Evolutionary conservation across 169 alveolate genomes (phyloP).

Genomic region (Perkinsus chesapeaki): DNA sequence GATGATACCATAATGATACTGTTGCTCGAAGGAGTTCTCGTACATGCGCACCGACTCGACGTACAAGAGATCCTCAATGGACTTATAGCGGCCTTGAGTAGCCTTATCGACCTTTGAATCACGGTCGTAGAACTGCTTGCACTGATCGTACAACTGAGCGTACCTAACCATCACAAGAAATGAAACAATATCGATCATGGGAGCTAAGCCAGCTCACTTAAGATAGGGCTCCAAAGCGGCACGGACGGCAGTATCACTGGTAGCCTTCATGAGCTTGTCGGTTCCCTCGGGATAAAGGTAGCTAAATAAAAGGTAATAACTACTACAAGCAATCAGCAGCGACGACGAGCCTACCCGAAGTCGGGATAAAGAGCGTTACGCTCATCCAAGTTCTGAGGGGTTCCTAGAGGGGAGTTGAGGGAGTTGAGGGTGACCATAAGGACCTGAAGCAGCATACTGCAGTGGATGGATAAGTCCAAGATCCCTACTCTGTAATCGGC

Average conservation of each 20-base stretch:
- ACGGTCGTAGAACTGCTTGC: constrained; percentile 45
- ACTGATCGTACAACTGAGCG: constrained; percentile 65
- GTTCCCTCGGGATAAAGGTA: constrained; percentile 82
- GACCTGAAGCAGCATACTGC: constrained; percentile 43
- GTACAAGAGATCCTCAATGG: constrained; percentile 89
- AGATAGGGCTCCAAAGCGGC: constrained; percentile 79
- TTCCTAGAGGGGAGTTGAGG: constrained; percentile 22
- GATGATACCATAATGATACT: constrained; percentile 82
- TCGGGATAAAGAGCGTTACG: constrained; percentile 74
- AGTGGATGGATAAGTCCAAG: constrained; percentile 40
- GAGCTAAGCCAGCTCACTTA: constrained; percentile 51
- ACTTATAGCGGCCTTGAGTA: constrained; percentile 1
- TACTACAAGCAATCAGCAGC: neutral
- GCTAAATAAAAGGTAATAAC: neutral
- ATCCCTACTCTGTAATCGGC: constrained; percentile 71
- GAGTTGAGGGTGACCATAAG: constrained; percentile 42
- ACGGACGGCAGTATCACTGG: constrained; percentile 76
- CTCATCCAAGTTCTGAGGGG: constrained; percentile 47
- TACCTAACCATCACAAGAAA: no score
- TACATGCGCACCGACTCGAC: constrained; percentile 85
- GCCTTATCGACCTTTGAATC: constrained; percentile 18
- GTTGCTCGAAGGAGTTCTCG: constrained; percentile 91
- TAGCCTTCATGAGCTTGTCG: constrained; percentile 73
- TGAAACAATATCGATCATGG: no score
- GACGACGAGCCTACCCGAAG: constrained; percentile 45